Conservation (phyloP, 345 rosid species). For the Punica granatum region DNA sequence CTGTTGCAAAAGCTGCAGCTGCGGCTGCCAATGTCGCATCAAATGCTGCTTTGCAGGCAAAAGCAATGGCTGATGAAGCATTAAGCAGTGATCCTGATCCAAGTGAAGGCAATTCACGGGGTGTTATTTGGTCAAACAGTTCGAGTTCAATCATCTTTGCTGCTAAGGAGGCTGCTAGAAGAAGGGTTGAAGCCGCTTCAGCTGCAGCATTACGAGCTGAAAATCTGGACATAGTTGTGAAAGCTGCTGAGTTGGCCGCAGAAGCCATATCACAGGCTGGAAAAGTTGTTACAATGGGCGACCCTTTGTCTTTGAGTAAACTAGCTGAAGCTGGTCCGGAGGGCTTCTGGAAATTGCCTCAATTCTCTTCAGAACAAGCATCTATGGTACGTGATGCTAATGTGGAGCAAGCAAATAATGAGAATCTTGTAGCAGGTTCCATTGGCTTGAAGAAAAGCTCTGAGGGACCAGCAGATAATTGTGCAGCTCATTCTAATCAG, state of each 20-base stretch:
- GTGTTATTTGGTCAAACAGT: constrained; percentile 36
- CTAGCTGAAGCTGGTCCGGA: constrained; percentile 68
- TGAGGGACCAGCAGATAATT: constrained; percentile 23
- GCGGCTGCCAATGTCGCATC: constrained; percentile 93
- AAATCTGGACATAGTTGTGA: constrained; percentile 82
- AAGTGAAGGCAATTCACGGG: constrained; percentile 20
- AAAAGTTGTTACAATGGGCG: constrained; percentile 80
- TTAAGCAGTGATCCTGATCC: constrained; percentile 22
- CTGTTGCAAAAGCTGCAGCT: constrained; percentile 98
- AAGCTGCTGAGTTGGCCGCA: constrained; percentile 94
- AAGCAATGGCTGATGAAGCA: constrained; percentile 92
- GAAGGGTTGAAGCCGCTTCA: constrained; percentile 85
- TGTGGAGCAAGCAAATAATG: constrained; percentile 15
- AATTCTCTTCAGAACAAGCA: constrained; percentile 31
- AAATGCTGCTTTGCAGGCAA: constrained; percentile 89
- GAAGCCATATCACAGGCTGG: constrained; percentile 97
- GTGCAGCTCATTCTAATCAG: constrained; percentile 29
- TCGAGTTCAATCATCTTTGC: constrained; percentile 59
- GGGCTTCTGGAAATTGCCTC: constrained; percentile 60
- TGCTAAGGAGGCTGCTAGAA: constrained; percentile 82
- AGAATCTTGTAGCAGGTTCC: constrained; percentile 14
- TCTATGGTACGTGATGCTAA: constrained; percentile 18
- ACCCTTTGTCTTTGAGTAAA: constrained; percentile 49
- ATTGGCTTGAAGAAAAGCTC: constrained; percentile 16
- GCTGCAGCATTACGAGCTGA: constrained; percentile 93